Conservation (phyloP, 805 yeast genomes). For the Candida oleophila region DNA sequence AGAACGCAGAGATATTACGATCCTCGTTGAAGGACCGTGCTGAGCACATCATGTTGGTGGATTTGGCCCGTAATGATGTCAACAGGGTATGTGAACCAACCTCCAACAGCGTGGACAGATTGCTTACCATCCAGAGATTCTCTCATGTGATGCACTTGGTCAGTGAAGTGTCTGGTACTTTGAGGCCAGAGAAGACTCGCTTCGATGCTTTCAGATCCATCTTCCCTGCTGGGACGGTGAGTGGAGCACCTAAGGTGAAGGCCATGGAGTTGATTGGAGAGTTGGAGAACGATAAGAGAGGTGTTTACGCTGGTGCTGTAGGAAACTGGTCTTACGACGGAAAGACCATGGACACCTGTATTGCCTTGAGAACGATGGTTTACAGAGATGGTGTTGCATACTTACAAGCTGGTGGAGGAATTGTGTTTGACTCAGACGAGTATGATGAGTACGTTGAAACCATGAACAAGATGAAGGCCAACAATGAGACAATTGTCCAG, state of each 20-base stretch:
- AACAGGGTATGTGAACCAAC: slow-evolving; percentile 90
- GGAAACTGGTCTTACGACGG: slow-evolving; percentile 98
- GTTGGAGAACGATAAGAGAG: slow-evolving; percentile 87
- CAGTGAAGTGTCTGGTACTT: slow-evolving; percentile 88
- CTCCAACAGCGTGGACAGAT: slow-evolving; percentile 81
- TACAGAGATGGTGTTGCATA: slow-evolving; percentile 87
- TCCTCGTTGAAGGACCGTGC: slow-evolving; percentile 89
- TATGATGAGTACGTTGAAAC: slow-evolving; percentile 95
- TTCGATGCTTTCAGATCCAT: slow-evolving; percentile 97
- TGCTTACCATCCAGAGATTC: slow-evolving; percentile 87
- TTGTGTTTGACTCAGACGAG: slow-evolving; percentile 92
- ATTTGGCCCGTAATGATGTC: slow-evolving; percentile 93
- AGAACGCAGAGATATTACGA: slow-evolving; percentile 69
- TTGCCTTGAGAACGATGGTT: slow-evolving; percentile 96
- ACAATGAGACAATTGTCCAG: slow-evolving; percentile 83
- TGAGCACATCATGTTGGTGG: slow-evolving; percentile 98
- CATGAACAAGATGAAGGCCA: slow-evolving; percentile 95
- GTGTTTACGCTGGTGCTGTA: slow-evolving; percentile 98
- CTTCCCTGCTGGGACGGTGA: slow-evolving; percentile 98
- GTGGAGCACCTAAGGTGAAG: slow-evolving; percentile 96
- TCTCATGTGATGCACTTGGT: slow-evolving; percentile 97
- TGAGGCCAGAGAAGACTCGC: slow-evolving; percentile 79
- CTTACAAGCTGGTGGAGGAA: slow-evolving; percentile 98
- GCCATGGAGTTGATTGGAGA: slow-evolving; percentile 96
- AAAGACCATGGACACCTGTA: slow-evolving; percentile 95